Evolutionary conservation across 1,284 basidiomycete species (phyloP), one percentile per base, ranked within the genome.

Genomic region (Uromyces viciae-fabae): DNA sequence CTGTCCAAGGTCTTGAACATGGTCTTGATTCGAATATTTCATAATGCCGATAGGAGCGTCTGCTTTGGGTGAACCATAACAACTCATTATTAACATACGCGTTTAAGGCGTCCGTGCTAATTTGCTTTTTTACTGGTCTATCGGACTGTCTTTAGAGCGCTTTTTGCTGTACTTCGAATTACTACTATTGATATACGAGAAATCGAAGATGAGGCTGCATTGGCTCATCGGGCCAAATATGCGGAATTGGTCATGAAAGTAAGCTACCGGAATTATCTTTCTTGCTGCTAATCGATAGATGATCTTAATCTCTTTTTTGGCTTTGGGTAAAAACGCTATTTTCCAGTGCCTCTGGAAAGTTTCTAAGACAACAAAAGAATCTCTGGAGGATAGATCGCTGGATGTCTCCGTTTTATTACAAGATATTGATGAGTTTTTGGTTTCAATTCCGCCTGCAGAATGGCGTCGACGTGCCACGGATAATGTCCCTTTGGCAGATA

Each of bases 1-100:
- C 86, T 97, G 83, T 95, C 95, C 28, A 91, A 94, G 81, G 98
- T 97, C 86, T 94, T 99, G 87, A 99, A 99, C 87, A 96, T 98
- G 91, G 95, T 99, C 81, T 93, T 99, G 81, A 89, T 99, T 76
- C 91, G 95, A 40, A 87, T 96, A 75, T 96, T 99, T 87, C 92
- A 94, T 43, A 95, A 94, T 19, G 93, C 93, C 42, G 90, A 94
- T 83, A 90, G 93, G 82, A 95, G 96, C 89, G 91, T 93, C 0
- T 92, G 98, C 72, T 97, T 98, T 88, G 90, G 93, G 92, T 94
- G 83, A 84, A 91, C 86, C 22, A n/a, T 25, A 31, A 43, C 7
- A 14, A 43, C 19, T 22, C 49, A 22, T 8, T 62, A 22, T 11
- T 43, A 28, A 68, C 42, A 0, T n/a, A 28, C 5, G 40, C n/a